Conservation (phyloP, 2,329 filamentous ascomycete species). For the Xylariaceae sp. region DNA sequence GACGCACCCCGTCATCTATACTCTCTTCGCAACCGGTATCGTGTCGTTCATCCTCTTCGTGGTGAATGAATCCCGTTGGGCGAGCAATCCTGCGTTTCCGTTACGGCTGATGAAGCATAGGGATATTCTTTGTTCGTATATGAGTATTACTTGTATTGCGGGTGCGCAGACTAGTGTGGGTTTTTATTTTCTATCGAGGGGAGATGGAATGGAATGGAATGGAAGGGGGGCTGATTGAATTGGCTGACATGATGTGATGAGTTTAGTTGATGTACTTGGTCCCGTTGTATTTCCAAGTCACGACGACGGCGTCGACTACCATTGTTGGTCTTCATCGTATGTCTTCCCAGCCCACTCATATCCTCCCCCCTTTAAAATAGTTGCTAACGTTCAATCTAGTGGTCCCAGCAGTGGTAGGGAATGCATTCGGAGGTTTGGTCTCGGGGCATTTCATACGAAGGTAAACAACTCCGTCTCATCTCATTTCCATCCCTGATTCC, state of each 20-base stretch:
- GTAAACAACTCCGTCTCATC: slow-evolving; percentile 16
- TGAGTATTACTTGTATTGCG: slow-evolving; percentile 48
- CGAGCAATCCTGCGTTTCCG: slow-evolving; percentile 54
- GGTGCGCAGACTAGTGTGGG: slow-evolving; percentile 53
- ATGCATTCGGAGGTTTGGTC: slow-evolving; percentile 57
- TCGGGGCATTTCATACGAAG: slow-evolving; percentile 52
- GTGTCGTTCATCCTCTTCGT: slow-evolving; percentile 33
- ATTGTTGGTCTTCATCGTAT: slow-evolving; percentile 48
- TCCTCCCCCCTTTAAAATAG: too few relatives aligned
- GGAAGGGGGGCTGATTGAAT: too few relatives aligned
- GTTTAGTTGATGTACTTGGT: slow-evolving; percentile 55
- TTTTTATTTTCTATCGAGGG: slow-evolving; percentile 4
- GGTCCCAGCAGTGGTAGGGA: slow-evolving; percentile 62
- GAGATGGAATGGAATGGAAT: slow-evolving; percentile 1
- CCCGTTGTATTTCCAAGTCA: slow-evolving; percentile 65
- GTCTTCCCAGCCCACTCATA: background rate
- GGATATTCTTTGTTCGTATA: slow-evolving; percentile 48
- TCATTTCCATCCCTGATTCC: too few relatives aligned
- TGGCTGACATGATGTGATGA: slow-evolving; percentile 5
- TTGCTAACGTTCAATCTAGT: slow-evolving; percentile 29
- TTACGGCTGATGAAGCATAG: slow-evolving; percentile 47
- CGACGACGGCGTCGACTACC: slow-evolving; percentile 51
- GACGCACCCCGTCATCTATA: slow-evolving; percentile 33
- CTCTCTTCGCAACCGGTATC: slow-evolving; percentile 29
- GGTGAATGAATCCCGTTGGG: slow-evolving; percentile 37